These are phyloP conservation scores for Cubamyces lactineus DNA, from an alignment of 768 basidiomycete genomes.

Conservation along the genomic window DNA sequence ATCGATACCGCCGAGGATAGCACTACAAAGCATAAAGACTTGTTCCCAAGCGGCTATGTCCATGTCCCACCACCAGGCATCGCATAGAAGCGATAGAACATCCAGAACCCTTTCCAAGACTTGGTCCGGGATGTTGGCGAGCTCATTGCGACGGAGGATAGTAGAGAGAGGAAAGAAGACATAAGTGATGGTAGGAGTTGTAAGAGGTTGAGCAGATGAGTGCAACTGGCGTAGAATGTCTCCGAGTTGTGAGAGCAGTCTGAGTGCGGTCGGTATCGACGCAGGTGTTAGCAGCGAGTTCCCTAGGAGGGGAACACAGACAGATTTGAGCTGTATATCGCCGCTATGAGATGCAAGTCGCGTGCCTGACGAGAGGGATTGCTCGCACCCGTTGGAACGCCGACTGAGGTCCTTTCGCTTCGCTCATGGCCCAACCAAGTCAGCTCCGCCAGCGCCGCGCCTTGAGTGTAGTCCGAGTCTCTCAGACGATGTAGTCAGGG, in stretches of 20 bases:
- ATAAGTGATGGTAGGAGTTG: conserved; percentile 74
- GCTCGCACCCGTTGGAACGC: conserved; percentile 45
- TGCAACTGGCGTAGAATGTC: conserved; percentile 48
- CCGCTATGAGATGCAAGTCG: no score
- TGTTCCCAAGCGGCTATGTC: conserved; percentile 81
- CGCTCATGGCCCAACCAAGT: background rate
- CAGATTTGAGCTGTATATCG: conserved; percentile 52
- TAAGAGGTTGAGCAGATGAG: conserved; percentile 44
- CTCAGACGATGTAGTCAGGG: no score
- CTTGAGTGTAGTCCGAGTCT: no score
- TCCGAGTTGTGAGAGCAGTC: conserved; percentile 59
- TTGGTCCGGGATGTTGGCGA: conserved; percentile 73
- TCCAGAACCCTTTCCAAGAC: conserved; percentile 74
- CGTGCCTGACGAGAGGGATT: background rate
- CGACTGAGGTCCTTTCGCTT: conserved; percentile 23
- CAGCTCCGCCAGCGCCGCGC: no score
- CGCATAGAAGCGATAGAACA: conserved; percentile 59
- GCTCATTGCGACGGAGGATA: conserved; percentile 76
- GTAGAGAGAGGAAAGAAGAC: conserved; percentile 86
- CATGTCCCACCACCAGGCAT: conserved; percentile 86
- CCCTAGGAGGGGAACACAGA: conserved; percentile 82
- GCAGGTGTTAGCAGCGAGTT: conserved; percentile 64
- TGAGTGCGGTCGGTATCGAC: conserved; percentile 50
- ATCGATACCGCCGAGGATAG: conserved; percentile 66
- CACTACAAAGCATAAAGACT: conserved; percentile 74